Percentiles rank a stretch among this genome's conserved stretches.
Conservation (phyloP, 2,329 filamentous ascomycete species). For the Juglanconis sp. region DNA sequence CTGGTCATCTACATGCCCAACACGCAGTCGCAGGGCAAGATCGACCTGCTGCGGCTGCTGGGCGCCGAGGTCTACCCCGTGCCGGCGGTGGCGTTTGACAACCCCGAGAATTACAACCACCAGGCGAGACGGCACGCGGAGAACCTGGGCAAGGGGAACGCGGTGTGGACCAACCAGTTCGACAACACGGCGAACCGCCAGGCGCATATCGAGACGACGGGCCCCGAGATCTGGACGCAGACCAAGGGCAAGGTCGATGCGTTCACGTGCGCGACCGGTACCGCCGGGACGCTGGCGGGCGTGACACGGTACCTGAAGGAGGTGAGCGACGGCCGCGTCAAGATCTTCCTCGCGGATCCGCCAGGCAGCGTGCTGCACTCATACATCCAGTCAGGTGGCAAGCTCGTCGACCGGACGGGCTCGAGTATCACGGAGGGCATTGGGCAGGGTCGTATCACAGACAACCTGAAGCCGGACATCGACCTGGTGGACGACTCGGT, state of each 20-base stretch:
- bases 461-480: constrained; percentile 85
- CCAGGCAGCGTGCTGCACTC: constrained; percentile 90
- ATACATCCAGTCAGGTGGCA: constrained; percentile 82
- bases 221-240: constrained; percentile 95
- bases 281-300: constrained; percentile 86
- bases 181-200: constrained; percentile 92
- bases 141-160: constrained; percentile 75
- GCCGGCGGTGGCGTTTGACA: constrained; percentile 90
- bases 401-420: constrained; percentile 75
- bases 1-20: constrained; percentile 99
- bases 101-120: constrained; percentile 97
- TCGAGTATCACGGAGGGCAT: constrained; percentile 97
- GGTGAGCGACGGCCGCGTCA: constrained; percentile 71
- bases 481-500: constrained; percentile 80
- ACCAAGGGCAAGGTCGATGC: constrained; percentile 82
- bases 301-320: constrained; percentile 87
- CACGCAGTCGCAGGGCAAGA: constrained; percentile 96
- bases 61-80: constrained; percentile 96
- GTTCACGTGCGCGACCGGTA: constrained; percentile 94
- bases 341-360: constrained; percentile 88
- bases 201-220: constrained; percentile 94
- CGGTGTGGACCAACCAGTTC: constrained; percentile 99
- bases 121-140: constrained; percentile 91
- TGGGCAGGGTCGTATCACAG: constrained; percentile 92
- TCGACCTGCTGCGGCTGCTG: constrained; percentile 84